Base-by-base conservation (phyloP, 176 grass and related monocot species). In the Musa beccarii region DNA sequence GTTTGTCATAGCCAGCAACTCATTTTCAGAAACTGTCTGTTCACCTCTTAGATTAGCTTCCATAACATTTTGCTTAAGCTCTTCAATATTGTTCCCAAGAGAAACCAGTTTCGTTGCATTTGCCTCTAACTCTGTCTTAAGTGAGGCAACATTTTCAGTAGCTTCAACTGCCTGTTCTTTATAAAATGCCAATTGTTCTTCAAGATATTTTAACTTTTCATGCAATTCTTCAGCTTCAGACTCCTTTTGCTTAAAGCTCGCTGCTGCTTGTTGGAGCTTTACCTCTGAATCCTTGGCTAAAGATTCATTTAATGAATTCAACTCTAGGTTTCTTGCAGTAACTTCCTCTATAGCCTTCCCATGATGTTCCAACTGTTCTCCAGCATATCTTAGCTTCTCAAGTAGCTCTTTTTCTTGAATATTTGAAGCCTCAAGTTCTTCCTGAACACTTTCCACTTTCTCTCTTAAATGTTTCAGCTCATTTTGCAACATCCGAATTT, bases 331-430 rank as follows among this genome's bases (percentile, higher is more conserved):
- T 85, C 88, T 90, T 49, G 84, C 88, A 77, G 81, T 81, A 78
- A 85, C 83, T 75, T 97, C 84, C 63, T 93, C 94, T 72, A 93
- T 70, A 70, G 71, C 78, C 72, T 82, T 97, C 29, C 77, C 79
- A 70, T 81, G 85, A 87, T 97, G 83, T 82, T 92, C 94, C 79
- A 97, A 82, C 66, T 93, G 79, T 74, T 93, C 86, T 62, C 86
- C 81, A 20, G 86, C 81, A 82, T 79, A 86, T 84, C 86, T 89
- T 75, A 92, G 78, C 70, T 82, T 92, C 68, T 92, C 90, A 66
- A 92, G 63, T 69, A 92, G 57, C 1, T 82, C 81, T 20, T 75
- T 80, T 79, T 92, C 90, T 84, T 79, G 86, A 56, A 86, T 54
- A 64, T 84, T 82, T 34, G 88, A 71, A 79, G 84, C 66, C 76